phyloP scores from a whole-genome alignment of 345 rosid genomes.

The Angophora floribunda region DNA sequence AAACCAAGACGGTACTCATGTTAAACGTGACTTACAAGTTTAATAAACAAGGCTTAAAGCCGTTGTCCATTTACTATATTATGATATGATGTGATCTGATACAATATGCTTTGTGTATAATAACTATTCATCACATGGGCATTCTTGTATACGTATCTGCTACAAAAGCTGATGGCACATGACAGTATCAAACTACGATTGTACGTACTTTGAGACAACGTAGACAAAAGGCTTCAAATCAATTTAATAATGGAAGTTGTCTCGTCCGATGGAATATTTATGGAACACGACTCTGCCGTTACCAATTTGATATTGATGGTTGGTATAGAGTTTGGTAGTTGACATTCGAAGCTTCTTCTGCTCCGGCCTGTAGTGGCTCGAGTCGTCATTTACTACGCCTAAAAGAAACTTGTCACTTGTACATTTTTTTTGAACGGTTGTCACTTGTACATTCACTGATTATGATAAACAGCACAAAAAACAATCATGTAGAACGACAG shows the following conservation, averaged over 20 bases:
- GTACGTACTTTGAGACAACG: background rate
- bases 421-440: too few relatives aligned
- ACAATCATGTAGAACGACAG: background rate
- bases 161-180: background rate
- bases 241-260: background rate
- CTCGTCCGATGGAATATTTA: background rate
- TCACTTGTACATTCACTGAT: background rate
- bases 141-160: background rate
- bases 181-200: background rate
- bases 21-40: background rate
- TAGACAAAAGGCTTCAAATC: background rate
- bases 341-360: background rate
- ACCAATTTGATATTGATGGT: background rate
- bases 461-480: background rate
- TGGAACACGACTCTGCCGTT: background rate
- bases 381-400: background rate
- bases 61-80: background rate
- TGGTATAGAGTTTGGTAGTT: background rate
- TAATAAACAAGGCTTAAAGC: background rate
- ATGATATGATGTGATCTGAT: background rate
- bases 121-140: background rate
- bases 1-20: background rate
- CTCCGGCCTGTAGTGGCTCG: background rate
- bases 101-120: background rate
- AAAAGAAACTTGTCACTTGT: background rate